Base-by-base conservation (phyloP, 805 yeast species). In the Metschnikowia drakensbergensis region DNA sequence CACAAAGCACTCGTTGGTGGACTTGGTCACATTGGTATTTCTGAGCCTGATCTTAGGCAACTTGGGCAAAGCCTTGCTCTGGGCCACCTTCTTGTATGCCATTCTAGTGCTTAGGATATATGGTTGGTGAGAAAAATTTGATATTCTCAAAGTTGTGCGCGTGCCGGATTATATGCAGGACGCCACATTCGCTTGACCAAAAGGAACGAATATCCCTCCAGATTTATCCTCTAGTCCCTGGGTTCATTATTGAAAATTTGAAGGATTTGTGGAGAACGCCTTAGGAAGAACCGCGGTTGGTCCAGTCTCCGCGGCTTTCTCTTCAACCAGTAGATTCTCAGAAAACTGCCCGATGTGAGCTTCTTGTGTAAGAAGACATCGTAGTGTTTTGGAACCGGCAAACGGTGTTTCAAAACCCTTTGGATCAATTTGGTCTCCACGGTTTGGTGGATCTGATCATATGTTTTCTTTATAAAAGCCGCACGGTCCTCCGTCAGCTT, bases 1-100 rank as follows among this genome's bases (percentile, higher is more conserved):
- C 48, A 88, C 89, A 51, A 82, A 66, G 66, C 97, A 90, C 49
- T 88, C 82, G 57, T 84, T 83, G 41, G 87, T 79, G 49, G 75
- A 66, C 55, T 80, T 81, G 44, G 76, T 74, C 29, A 77, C 70
- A 3, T 79, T 72, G 11, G 89, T 82, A 57, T 80, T 82, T 63
- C 84, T 83, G 50, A 84, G 86, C 64, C 82, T 79, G 45, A 88
- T 74, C 61, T 83, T 76, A 36, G 89, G 91, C 52, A 88, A 76
- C 22, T 90, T 88, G 26, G 95, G 96, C 53, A 72, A 63, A 44
- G 67, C 62, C 62, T 66, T 69, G 40, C 68, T 67, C 46, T 70
- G 69, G 42, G 68, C 70, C 44, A 71, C 65, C 59, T 71, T 72
- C 60, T 72, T 72, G 60, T 64, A 70, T 22, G 76, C 73, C 77